phyloP scores from a whole-genome alignment of 139 green algal genomes.

The Volvox reticuliferus region DNA sequence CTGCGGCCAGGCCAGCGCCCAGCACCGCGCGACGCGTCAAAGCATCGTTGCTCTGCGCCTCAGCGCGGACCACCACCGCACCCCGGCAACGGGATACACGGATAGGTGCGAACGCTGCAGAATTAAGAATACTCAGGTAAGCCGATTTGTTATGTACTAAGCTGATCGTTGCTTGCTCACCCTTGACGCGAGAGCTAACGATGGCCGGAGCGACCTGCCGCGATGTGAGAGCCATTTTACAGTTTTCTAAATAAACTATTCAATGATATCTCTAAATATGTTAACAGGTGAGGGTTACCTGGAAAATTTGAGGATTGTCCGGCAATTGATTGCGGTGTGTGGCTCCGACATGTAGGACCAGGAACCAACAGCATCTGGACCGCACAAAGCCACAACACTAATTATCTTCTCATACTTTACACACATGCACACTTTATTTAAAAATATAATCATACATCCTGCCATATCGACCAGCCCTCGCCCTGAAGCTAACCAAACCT shows the following conservation, averaged over 20 bases:
- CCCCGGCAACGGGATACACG: slow-evolving; percentile 4
- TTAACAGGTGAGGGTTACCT: not conserved
- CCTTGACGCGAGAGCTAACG: slow-evolving; percentile 27
- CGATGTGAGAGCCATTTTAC: slow-evolving; percentile 28
- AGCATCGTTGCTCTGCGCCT: slow-evolving; percentile 19
- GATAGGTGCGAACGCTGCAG: slow-evolving; percentile 44
- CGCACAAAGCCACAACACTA: not conserved
- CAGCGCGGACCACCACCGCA: slow-evolving; percentile 37
- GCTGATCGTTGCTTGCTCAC: not conserved
- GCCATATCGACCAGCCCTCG: too few species aligned
- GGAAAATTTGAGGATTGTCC: not conserved
- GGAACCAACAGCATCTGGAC: not conserved
- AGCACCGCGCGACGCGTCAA: slow-evolving; percentile 39
- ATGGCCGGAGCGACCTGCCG: not conserved
- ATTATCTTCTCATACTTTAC: too few species aligned
- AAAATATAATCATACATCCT: too few species aligned
- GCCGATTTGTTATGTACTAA: not conserved
- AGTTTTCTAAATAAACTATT: not conserved
- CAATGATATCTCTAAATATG: not conserved
- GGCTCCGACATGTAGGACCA: not conserved
- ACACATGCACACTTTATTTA: too few species aligned
- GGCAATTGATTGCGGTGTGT: slow-evolving; percentile 9
- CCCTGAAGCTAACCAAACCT: too few species aligned
- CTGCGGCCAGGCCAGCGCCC: slow-evolving; percentile 33
- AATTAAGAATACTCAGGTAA: not conserved